Evolutionary conservation across 2,329 filamentous ascomycete genomes (phyloP).

Genomic region (Fusarium hostae): DNA sequence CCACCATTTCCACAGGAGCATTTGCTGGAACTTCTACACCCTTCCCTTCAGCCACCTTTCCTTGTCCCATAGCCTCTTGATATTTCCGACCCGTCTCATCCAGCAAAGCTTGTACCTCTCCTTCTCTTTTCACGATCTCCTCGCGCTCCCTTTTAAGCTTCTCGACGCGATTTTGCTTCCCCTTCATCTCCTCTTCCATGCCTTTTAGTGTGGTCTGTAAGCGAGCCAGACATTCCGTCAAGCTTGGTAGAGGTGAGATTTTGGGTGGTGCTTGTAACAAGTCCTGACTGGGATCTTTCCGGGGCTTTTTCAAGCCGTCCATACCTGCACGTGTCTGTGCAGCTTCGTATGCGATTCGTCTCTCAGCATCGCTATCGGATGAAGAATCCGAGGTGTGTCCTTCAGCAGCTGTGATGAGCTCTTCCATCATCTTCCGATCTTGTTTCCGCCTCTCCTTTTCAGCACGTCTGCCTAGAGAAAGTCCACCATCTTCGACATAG

Average conservation of each 20-base stretch:
- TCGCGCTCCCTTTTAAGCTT: conserved; percentile 75
- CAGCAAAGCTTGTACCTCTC: conserved; percentile 81
- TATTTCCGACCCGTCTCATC: conserved; percentile 80
- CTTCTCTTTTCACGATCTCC: conserved; percentile 75
- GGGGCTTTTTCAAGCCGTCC: conserved; percentile 71
- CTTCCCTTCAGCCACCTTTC: conserved; percentile 40
- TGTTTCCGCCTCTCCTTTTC: conserved; percentile 75
- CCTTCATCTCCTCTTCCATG: conserved; percentile 71
- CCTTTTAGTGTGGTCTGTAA: conserved; percentile 70
- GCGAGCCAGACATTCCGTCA: conserved; percentile 73
- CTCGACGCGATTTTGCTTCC: conserved; percentile 71
- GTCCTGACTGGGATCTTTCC: conserved; percentile 50
- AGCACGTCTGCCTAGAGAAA: conserved; percentile 81
- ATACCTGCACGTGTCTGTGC: conserved; percentile 89
- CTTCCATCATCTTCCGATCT: conserved; percentile 81
- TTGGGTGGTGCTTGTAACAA: conserved; percentile 72
- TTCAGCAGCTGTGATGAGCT: conserved; percentile 84
- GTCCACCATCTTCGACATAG: conserved; percentile 84
- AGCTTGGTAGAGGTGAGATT: conserved; percentile 80
- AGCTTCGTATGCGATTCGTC: conserved; percentile 85
- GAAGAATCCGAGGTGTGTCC: conserved; percentile 70
- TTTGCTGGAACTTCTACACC: conserved; percentile 23
- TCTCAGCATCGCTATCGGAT: conserved; percentile 76
- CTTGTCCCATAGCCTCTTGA: conserved; percentile 55
- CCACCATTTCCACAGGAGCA: conserved; percentile 40